phyloP scores from a whole-genome alignment of 2,329 filamentous ascomycete species.

The Sordariomycetes sp. region DNA sequence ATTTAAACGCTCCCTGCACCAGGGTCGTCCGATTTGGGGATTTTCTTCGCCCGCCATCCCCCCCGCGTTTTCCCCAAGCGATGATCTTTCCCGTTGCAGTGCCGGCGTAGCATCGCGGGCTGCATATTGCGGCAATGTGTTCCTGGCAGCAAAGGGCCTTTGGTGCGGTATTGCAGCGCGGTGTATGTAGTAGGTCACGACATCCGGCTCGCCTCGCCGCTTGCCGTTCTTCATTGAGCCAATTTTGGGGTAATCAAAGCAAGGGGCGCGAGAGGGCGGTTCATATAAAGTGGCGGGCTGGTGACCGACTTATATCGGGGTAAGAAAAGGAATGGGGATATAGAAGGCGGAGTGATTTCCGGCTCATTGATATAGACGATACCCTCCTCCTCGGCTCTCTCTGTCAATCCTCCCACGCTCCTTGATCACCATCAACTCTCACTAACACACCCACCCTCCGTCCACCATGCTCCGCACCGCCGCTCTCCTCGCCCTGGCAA shows the following conservation, averaged over 20 bases:
- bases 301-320: neutral
- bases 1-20: neutral
- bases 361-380: neutral
- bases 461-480: slow-evolving; percentile 1
- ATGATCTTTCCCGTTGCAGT: neutral
- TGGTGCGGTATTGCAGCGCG: neutral
- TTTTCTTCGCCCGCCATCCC: neutral
- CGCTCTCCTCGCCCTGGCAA: slow-evolving; percentile 1
- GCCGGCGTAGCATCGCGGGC: neutral
- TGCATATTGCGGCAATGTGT: neutral
- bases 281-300: neutral
- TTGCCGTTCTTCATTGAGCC: neutral
- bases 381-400: neutral
- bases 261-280: neutral
- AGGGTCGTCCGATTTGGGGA: neutral
- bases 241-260: neutral
- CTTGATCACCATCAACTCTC: neutral
- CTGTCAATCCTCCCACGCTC: neutral
- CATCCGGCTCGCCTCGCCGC: neutral
- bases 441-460: neutral
- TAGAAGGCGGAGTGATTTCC: neutral
- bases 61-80: neutral
- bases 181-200: neutral
- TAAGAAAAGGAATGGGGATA: neutral
- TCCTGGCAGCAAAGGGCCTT: neutral